These are phyloP conservation scores for Verticillium nubilum DNA, from an alignment of 2,329 filamentous ascomycete genomes.

Conservation along the genomic window DNA sequence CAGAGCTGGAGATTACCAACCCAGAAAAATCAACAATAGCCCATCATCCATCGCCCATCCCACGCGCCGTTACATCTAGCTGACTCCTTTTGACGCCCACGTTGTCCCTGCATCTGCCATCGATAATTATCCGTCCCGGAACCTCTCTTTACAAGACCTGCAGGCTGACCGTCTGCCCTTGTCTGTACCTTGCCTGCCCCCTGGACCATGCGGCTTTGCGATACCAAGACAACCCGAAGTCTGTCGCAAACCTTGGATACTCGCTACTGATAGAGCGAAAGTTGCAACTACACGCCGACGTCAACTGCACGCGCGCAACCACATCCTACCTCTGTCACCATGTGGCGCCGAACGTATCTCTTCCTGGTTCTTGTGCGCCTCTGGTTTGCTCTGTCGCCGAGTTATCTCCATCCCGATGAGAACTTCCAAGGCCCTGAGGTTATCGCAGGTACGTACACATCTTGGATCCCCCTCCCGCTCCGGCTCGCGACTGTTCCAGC, in stretches of 20 bases:
- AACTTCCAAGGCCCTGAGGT: slow-evolving; percentile 98
- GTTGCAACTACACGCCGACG: background rate
- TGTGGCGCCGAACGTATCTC: slow-evolving; percentile 91
- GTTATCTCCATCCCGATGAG: slow-evolving; percentile 97
- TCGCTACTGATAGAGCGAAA: background rate
- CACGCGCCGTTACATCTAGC: background rate
- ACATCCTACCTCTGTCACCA: slow-evolving; percentile 31
- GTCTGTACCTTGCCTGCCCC: background rate
- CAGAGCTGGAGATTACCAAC: background rate
- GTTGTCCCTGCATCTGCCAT: background rate
- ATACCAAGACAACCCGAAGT: background rate
- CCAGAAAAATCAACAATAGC: background rate
- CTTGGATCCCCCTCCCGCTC: background rate
- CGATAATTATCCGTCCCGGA: background rate
- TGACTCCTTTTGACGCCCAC: background rate
- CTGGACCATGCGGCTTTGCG: background rate
- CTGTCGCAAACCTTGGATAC: background rate
- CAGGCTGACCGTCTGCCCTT: background rate
- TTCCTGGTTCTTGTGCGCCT: slow-evolving; percentile 79
- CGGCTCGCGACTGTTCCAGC: background rate
- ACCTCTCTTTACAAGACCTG: background rate
- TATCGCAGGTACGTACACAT: slow-evolving; percentile 70
- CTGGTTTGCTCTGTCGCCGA: slow-evolving; percentile 90
- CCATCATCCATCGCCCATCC: background rate
- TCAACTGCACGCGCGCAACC: background rate